Evolutionary conservation across 1,284 basidiomycete genomes (phyloP), one percentile per base, ranked within the genome.

Genomic region (Clitocybe nebularis): DNA sequence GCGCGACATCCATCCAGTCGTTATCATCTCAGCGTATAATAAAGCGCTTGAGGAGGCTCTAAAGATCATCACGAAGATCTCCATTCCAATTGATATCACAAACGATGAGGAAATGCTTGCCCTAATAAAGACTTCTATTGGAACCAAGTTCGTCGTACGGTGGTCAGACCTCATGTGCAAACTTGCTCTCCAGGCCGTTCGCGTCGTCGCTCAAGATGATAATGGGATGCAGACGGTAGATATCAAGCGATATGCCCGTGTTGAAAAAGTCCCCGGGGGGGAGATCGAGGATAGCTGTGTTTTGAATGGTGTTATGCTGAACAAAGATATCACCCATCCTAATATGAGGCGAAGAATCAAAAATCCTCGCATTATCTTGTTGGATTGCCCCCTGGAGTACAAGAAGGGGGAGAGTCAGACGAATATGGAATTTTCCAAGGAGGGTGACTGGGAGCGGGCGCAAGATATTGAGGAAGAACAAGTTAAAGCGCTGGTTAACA

Each of bases 401-500:
- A 99, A 98, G 73, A 99, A 98, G 76, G 95, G 95, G 33, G 96
- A 99, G 72, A 85, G 79, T 49, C 95, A 99, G 68, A 99, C 96
- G 49, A 97, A 98, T 66, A 99, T 99, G 72, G 95, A 99, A 70
- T 93, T 99, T 55, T 85, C 85, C 24, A 92, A 90, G 64, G 94
- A 96, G 69, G 77, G 79, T 33, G 94, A 99, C 63, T 99, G 93
- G 91, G 86, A 88, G 50, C 72, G 90, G 43, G 87, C 93, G 24
- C 84, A 97, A 63, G 84, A 93, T 63, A 93, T 98, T 50, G 95
- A 99, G 69, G 95, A 99, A 69, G 91, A 98, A 66, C 95, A 98
- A 67, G 87, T 99, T 59, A 93, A 94, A 72, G 59, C 72, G 30
- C 80, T 96, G 71, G 93, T 92, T 54, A 81, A 88, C 53, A 84